Evolutionary conservation across 2,329 filamentous ascomycete genomes (phyloP).

Genomic region (Beauveria scarabaeidicola): DNA sequence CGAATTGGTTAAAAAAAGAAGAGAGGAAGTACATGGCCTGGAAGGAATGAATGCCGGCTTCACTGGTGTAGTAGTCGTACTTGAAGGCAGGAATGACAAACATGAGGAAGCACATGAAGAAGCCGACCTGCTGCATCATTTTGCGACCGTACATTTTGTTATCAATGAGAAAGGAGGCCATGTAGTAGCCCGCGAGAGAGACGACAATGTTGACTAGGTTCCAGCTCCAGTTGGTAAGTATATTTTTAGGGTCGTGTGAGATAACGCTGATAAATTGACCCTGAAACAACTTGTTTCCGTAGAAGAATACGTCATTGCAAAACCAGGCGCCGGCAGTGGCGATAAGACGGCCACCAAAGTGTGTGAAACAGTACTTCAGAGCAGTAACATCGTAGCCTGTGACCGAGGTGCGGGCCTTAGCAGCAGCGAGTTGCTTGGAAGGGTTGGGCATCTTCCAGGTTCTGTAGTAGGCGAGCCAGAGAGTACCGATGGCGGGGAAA

Average conservation of each 20-base stretch:
- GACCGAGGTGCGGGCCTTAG: slow-evolving; percentile 79
- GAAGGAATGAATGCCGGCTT: slow-evolving; percentile 72
- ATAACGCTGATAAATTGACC: slow-evolving; percentile 81
- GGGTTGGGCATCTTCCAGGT: slow-evolving; percentile 89
- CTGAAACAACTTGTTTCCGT: slow-evolving; percentile 98
- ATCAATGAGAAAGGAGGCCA: slow-evolving; percentile 82
- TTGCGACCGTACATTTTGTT: slow-evolving; percentile 96
- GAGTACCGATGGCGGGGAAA: slow-evolving; percentile 78
- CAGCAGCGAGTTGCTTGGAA: slow-evolving; percentile 68
- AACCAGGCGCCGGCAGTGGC: slow-evolving; percentile 90
- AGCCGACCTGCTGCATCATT: slow-evolving; percentile 92
- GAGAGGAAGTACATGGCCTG: slow-evolving; percentile 98
- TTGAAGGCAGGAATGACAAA: slow-evolving; percentile 88
- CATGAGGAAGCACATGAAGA: slow-evolving; percentile 86
- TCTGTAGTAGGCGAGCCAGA: slow-evolving; percentile 95
- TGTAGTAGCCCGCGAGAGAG: slow-evolving; percentile 80
- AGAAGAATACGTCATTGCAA: slow-evolving; percentile 97
- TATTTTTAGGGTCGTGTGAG: slow-evolving; percentile 56
- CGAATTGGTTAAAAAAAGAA: slow-evolving; percentile 98
- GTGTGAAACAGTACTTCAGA: slow-evolving; percentile 64
- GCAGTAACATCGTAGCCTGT: slow-evolving; percentile 90
- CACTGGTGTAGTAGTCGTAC: slow-evolving; percentile 71
- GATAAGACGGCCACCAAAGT: slow-evolving; percentile 79
- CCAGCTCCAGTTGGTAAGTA: slow-evolving; percentile 86
- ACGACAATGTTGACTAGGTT: slow-evolving; percentile 87